Evolutionary conservation across 306 rosid species (phyloP).

Genomic region (Vicia sativa): DNA sequence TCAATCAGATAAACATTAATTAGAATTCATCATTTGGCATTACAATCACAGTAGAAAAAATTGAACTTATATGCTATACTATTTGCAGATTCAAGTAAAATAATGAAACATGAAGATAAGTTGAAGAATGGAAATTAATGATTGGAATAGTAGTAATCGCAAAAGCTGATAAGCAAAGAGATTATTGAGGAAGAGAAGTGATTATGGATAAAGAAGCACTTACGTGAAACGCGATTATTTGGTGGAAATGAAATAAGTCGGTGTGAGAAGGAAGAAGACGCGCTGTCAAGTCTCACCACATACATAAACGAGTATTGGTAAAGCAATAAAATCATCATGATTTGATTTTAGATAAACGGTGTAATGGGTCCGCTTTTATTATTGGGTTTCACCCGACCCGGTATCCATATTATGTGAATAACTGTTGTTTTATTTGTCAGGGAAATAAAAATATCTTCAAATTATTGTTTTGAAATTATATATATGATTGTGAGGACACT

Average conservation of each 20-base stretch:
- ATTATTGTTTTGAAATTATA: no score
- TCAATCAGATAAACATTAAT: conserved; percentile 30
- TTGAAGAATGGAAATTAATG: background rate
- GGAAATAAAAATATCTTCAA: no score
- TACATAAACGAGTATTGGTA: background rate
- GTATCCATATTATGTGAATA: no score
- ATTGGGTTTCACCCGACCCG: background rate
- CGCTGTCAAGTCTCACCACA: conserved; percentile 2
- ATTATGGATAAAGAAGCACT: background rate
- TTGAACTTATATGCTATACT: background rate
- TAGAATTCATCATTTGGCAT: background rate
- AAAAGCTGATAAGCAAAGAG: conserved; percentile 4
- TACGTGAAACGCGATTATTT: background rate
- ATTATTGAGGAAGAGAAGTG: background rate
- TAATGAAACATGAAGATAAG: background rate
- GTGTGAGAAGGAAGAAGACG: background rate
- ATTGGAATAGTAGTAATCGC: background rate
- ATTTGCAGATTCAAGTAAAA: conserved; percentile 2
- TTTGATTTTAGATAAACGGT: background rate
- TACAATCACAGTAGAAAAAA: no score
- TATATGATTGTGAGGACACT: no score
- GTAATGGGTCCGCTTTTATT: background rate
- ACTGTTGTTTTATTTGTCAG: no score
- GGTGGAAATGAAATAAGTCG: background rate
- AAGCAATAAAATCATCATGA: background rate